Conservation (phyloP, 192 early-diverging fungal species). For the Coemansia sp. region DNA sequence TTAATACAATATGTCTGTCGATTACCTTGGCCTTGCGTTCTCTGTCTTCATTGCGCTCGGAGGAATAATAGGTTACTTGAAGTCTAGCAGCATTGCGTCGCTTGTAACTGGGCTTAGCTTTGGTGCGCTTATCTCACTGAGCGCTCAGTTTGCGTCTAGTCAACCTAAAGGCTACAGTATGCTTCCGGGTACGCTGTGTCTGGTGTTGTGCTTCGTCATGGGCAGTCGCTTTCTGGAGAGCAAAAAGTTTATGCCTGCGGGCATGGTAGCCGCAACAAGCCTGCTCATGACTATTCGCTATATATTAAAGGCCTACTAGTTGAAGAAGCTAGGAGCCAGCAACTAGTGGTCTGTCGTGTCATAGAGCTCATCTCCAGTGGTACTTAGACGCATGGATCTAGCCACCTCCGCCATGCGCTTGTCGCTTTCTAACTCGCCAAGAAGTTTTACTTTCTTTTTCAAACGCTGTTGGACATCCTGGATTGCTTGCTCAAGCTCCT, state of each 20-base stretch:
- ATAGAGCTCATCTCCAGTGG: slow-evolving; percentile 19
- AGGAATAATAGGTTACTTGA: slow-evolving; percentile 39
- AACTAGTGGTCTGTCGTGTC: neutral
- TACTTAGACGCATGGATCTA: slow-evolving; percentile 19
- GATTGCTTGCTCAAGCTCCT: slow-evolving; percentile 43
- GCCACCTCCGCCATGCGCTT: slow-evolving; percentile 10
- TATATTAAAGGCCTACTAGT: slow-evolving; percentile 14
- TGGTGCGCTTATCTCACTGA: slow-evolving; percentile 37
- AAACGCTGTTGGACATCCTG: slow-evolving; percentile 41
- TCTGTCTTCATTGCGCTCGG: slow-evolving; percentile 34
- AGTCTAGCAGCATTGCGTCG: slow-evolving; percentile 39
- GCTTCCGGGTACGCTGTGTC: slow-evolving; percentile 30
- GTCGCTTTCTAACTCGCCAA: slow-evolving; percentile 35
- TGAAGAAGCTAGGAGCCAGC: neutral
- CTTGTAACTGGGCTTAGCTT: slow-evolving; percentile 42
- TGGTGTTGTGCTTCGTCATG: slow-evolving; percentile 36
- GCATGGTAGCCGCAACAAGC: slow-evolving; percentile 34
- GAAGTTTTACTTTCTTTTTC: slow-evolving; percentile 27
- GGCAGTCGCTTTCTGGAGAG: slow-evolving; percentile 39
- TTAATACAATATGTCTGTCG: slow-evolving; percentile 20
- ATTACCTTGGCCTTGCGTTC: slow-evolving; percentile 32
- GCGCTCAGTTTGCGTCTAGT: slow-evolving; percentile 27
- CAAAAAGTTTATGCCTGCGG: slow-evolving; percentile 50
- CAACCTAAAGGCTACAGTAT: slow-evolving; percentile 22
- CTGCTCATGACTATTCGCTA: slow-evolving; percentile 40